Evolutionary conservation across 805 yeast genomes (phyloP).

Genomic region (Starmerella apis): DNA sequence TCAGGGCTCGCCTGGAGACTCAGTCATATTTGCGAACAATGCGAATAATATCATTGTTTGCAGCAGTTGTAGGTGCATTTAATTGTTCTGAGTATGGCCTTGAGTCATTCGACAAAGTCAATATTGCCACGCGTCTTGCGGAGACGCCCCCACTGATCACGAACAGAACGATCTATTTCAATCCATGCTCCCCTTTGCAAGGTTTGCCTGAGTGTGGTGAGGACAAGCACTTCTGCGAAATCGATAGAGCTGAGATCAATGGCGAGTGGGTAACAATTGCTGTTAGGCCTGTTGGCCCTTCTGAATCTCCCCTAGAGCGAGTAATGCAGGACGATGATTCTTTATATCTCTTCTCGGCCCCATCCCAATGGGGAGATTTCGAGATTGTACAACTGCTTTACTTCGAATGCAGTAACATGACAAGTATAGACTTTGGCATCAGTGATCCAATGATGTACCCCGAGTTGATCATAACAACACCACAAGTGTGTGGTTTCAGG

Average conservation of each 20-base stretch:
- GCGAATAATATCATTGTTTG: neutral
- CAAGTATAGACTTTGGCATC: neutral
- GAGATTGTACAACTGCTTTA: neutral
- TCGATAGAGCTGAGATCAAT: slow-evolving; percentile 46
- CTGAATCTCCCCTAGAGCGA: neutral
- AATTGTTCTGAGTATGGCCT: neutral
- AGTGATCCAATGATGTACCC: neutral
- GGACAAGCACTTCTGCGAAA: slow-evolving; percentile 68
- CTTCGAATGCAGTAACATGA: neutral
- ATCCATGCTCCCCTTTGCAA: slow-evolving; percentile 48
- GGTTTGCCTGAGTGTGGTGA: slow-evolving; percentile 45
- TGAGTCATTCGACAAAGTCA: neutral
- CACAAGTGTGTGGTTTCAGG: neutral
- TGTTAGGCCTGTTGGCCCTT: neutral
- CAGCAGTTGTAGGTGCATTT: neutral
- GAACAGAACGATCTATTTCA: slow-evolving; percentile 54
- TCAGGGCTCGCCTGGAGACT: too few relatives aligned
- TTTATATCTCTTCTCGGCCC: neutral
- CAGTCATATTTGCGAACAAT: too few relatives aligned
- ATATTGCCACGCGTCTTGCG: slow-evolving; percentile 31
- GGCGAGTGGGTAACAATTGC: slow-evolving; percentile 27
- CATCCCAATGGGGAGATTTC: neutral
- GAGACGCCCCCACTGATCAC: slow-evolving; percentile 73
- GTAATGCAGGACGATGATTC: neutral
- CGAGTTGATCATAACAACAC: neutral